These are phyloP conservation scores for Peronosclerospora sorghi DNA, from an alignment of 352 stramenopile species.

Conservation along the genomic window DNA sequence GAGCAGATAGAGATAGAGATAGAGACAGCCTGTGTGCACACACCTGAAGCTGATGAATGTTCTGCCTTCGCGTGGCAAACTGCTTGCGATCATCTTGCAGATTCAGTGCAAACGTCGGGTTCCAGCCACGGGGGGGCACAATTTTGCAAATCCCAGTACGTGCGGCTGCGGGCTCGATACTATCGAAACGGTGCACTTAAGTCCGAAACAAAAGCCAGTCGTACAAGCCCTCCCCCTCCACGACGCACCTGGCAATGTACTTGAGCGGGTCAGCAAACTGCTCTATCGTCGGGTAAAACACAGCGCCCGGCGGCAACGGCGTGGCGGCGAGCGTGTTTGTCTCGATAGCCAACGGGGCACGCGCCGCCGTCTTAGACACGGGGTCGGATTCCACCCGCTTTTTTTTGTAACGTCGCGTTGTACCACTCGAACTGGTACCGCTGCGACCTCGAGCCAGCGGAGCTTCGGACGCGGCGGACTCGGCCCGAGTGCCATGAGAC, in stretches of 20 bases:
- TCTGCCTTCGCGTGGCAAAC: constrained; percentile 92
- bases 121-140: constrained; percentile 92
- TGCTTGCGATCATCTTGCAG: constrained; percentile 33
- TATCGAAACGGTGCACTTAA: constrained; percentile 7
- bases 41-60: constrained; percentile 77
- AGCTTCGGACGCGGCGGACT: not conserved
- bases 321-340: constrained; percentile 26
- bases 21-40: not conserved
- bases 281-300: constrained; percentile 78
- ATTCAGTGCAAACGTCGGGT: constrained; percentile 64
- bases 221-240: not conserved
- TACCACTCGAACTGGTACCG: constrained; percentile 23
- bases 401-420: constrained; percentile 26
- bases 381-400: constrained; percentile 23
- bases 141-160: constrained; percentile 96
- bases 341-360: constrained; percentile 41
- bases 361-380: no score
- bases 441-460: not conserved
- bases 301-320: constrained; percentile 25
- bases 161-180: constrained; percentile 47
- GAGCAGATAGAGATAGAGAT: no score
- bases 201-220: not conserved
- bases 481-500: not conserved
- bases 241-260: constrained; percentile 80
- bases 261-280: constrained; percentile 82